Percentiles rank a stretch among this genome's conserved stretches.
phyloP scores from a whole-genome alignment of 768 basidiomycete genomes.

The Cystofilobasidium ferigula region DNA sequence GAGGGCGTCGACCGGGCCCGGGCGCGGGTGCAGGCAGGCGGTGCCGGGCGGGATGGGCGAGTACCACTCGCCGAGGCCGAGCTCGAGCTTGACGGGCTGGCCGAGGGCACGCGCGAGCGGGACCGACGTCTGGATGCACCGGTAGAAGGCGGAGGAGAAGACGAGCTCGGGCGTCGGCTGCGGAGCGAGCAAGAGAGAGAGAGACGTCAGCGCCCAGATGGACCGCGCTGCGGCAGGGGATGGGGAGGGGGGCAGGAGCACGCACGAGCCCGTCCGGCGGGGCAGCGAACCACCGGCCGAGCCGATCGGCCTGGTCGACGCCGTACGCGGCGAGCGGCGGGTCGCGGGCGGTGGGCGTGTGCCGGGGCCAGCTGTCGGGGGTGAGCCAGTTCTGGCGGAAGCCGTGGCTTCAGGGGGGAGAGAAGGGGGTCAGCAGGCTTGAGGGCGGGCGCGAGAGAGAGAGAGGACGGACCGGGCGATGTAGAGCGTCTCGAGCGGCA shows the following conservation, averaged over 20 bases:
- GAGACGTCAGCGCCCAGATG: slow-evolving; percentile 4
- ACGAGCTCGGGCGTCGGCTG: slow-evolving; percentile 35
- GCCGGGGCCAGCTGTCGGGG: slow-evolving; percentile 32
- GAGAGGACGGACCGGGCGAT: slow-evolving; percentile 37
- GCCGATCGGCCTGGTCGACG: slow-evolving; percentile 5
- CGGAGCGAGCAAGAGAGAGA: background rate
- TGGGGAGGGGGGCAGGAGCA: background rate
- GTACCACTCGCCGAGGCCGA: slow-evolving; percentile 39
- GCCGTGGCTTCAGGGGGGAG: background rate
- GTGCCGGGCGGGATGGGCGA: slow-evolving; percentile 29
- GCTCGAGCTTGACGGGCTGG: slow-evolving; percentile 31
- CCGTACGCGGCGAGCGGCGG: slow-evolving; percentile 31
- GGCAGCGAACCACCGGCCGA: background rate
- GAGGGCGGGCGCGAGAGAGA: slow-evolving; percentile 34
- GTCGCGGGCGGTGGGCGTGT: slow-evolving; percentile 35
- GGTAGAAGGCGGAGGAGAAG: slow-evolving; percentile 36
- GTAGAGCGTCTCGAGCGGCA: slow-evolving; percentile 36
- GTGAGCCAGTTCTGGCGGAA: slow-evolving; percentile 35
- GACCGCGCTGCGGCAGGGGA: slow-evolving; percentile 30
- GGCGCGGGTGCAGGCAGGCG: slow-evolving; percentile 36
- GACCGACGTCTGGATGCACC: slow-evolving; percentile 37
- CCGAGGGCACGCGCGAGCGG: slow-evolving; percentile 30
- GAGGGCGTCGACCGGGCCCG: slow-evolving; percentile 27
- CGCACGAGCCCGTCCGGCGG: slow-evolving; percentile 27
- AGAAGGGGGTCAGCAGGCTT: background rate